These are phyloP conservation scores for Berkeleyomyces rouxiae DNA, from an alignment of 2,329 filamentous ascomycete species.

Conservation along the genomic window DNA sequence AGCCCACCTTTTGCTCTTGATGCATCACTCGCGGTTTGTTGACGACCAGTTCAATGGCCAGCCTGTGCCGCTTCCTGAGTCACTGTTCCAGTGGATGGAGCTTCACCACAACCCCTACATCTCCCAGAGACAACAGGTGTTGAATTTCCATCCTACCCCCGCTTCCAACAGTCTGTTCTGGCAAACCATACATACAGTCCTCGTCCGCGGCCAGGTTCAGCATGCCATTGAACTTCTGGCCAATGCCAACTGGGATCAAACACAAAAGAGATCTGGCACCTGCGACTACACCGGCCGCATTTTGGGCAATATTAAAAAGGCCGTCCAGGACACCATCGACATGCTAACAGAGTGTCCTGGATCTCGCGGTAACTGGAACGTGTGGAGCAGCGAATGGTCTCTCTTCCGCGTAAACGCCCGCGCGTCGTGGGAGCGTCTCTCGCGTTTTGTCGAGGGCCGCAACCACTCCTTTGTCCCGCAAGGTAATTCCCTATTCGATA, in stretches of 20 bases:
- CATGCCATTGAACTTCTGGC: constrained; percentile 52
- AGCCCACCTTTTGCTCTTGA: constrained; percentile 58
- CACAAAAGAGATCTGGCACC: constrained; percentile 49
- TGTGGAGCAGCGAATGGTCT: constrained; percentile 66
- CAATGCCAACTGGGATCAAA: constrained; percentile 62
- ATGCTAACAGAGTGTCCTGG: constrained; percentile 61
- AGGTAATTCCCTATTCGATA: constrained; percentile 26
- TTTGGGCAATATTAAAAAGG: constrained; percentile 61
- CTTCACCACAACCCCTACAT: constrained; percentile 56
- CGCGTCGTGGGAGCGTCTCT: constrained; percentile 52
- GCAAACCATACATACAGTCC: constrained; percentile 59
- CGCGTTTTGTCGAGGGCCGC: constrained; percentile 60
- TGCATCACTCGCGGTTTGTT: constrained; percentile 50
- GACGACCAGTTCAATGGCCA: constrained; percentile 24
- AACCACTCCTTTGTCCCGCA: constrained; percentile 16
- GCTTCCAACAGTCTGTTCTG: constrained; percentile 66
- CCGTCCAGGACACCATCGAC: constrained; percentile 49
- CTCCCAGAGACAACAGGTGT: constrained; percentile 48
- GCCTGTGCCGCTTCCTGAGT: constrained; percentile 48
- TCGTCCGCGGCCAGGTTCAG: constrained; percentile 58
- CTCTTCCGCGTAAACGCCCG: constrained; percentile 63
- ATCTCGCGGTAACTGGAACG: constrained; percentile 59
- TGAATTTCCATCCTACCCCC: constrained; percentile 50
- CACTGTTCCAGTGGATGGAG: constrained; percentile 71
- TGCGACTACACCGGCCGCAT: constrained; percentile 57